Conservation (phyloP, 2,329 filamentous ascomycete species). For the Hymenoscyphus fraxineus region DNA sequence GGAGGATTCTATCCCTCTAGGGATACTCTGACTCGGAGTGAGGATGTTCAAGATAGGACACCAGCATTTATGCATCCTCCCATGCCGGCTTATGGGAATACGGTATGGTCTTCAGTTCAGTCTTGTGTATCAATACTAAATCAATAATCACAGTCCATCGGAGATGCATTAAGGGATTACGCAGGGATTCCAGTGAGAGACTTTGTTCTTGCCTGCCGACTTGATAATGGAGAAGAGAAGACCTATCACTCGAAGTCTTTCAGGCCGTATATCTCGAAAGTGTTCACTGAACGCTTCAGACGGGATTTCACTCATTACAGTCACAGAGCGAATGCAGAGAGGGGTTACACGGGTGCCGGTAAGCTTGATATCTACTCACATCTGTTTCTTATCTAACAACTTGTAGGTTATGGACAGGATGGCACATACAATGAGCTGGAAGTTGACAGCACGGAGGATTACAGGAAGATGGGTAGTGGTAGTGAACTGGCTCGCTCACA, state of each 20-base stretch:
- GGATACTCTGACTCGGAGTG: conserved; percentile 17
- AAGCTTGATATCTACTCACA: background rate
- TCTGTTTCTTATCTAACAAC: background rate
- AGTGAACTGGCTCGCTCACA: conserved; percentile 14
- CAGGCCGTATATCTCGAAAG: conserved; percentile 17
- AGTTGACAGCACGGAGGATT: conserved; percentile 15
- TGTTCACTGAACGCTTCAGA: conserved; percentile 23
- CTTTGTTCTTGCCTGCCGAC: conserved; percentile 27
- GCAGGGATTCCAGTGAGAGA: conserved; percentile 25
- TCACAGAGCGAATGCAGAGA: conserved; percentile 12
- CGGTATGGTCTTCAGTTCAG: conserved; percentile 10
- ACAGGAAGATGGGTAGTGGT: conserved; percentile 20
- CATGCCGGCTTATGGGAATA: background rate
- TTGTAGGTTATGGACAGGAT: conserved; percentile 22
- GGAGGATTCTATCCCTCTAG: conserved; percentile 22
- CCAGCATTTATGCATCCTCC: background rate
- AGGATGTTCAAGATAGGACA: conserved; percentile 13
- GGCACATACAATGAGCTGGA: conserved; percentile 22
- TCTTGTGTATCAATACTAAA: background rate
- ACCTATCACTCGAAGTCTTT: conserved; percentile 26
- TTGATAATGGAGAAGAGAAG: conserved; percentile 26
- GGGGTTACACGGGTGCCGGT: background rate
- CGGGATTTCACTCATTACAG: conserved; percentile 19
- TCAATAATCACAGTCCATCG: conserved; percentile 24
- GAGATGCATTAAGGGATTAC: conserved; percentile 26